Conservation (phyloP, 768 basidiomycete genomes). For the Russula griseocarnosa region DNA sequence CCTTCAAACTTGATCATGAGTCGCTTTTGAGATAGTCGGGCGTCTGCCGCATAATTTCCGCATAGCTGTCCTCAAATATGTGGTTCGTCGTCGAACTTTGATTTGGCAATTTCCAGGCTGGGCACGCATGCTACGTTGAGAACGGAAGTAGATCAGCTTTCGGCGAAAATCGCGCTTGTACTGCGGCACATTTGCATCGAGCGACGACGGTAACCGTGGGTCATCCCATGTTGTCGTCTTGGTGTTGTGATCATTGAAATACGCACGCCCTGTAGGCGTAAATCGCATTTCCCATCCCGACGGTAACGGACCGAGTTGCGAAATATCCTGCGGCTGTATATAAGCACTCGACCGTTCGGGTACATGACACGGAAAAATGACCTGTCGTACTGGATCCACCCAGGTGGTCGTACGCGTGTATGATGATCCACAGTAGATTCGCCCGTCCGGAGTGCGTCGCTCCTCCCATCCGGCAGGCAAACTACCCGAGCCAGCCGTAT, state of each 20-base stretch:
- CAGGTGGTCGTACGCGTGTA: no score
- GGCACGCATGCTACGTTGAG: constrained; percentile 97
- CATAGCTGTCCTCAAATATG: constrained; percentile 98
- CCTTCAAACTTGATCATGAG: constrained; percentile 99
- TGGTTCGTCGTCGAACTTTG: constrained; percentile 96
- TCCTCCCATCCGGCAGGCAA: constrained; percentile 99
- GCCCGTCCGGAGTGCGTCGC: constrained; percentile 96
- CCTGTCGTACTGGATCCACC: no score
- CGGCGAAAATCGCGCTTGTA: constrained; percentile 99
- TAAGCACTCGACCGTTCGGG: no score
- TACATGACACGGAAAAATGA: no score
- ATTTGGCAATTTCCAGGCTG: constrained; percentile 99
- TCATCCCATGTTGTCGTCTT: constrained; percentile 99
- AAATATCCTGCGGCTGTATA: constrained; percentile 51
- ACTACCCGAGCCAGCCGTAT: constrained; percentile 76
- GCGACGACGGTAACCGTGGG: constrained; percentile 86
- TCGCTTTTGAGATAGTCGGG: constrained; percentile 96
- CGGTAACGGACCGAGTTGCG: constrained; percentile 93
- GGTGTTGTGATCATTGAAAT: constrained; percentile 99
- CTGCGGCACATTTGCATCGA: constrained; percentile 96
- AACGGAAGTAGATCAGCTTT: constrained; percentile 99
- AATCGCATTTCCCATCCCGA: constrained; percentile 99
- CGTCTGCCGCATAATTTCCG: constrained; percentile 98
- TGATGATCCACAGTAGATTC: constrained; percentile 98
- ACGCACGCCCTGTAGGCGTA: constrained; percentile 94